A percentile compares a stretch with the other conserved stretches of the same genome.
Evolutionary conservation across 306 rosid species (phyloP).

Genomic region (Mimosa pudica): DNA sequence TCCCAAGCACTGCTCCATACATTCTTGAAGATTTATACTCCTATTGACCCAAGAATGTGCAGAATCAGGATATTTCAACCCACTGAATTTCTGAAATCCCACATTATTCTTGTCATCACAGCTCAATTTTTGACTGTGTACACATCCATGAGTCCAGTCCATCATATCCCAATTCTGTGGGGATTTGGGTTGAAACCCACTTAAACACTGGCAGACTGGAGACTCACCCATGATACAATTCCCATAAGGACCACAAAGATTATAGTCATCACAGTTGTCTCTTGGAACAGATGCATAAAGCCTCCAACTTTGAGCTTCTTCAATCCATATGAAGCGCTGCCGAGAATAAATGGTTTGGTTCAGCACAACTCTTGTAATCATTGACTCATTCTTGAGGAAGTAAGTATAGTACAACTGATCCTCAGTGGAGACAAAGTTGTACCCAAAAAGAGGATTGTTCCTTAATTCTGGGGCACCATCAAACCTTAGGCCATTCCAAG

Average conservation of each 20-base stretch:
- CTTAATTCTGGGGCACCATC: conserved; percentile 44
- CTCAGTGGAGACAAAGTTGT: conserved; percentile 37
- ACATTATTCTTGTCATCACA: conserved; percentile 37
- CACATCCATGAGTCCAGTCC: conserved; percentile 62
- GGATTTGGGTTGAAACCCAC: conserved; percentile 52
- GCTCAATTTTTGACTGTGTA: conserved; percentile 27
- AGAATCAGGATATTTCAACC: conserved; percentile 56
- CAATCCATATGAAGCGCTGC: conserved; percentile 45
- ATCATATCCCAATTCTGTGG: conserved; percentile 46
- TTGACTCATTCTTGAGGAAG: conserved; percentile 38
- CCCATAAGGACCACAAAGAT: conserved; percentile 51
- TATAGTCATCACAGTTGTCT: conserved; percentile 53
- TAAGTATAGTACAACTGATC: conserved; percentile 50
- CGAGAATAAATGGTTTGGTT: conserved; percentile 38
- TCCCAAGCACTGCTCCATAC: conserved; percentile 47
- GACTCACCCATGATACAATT: conserved; percentile 38
- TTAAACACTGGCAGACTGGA: conserved; percentile 55
- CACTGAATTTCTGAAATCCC: conserved; percentile 43
- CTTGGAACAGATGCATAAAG: conserved; percentile 45
- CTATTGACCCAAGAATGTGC: conserved; percentile 46
- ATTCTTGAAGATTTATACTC: conserved; percentile 47
- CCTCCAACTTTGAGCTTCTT: conserved; percentile 47
- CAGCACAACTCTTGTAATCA: conserved; percentile 50
- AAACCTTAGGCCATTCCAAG: conserved; percentile 51
- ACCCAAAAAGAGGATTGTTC: conserved; percentile 40